Base-by-base conservation (phyloP, 495 filamentous ascomycete species). In the Penicillium canariense region DNA sequence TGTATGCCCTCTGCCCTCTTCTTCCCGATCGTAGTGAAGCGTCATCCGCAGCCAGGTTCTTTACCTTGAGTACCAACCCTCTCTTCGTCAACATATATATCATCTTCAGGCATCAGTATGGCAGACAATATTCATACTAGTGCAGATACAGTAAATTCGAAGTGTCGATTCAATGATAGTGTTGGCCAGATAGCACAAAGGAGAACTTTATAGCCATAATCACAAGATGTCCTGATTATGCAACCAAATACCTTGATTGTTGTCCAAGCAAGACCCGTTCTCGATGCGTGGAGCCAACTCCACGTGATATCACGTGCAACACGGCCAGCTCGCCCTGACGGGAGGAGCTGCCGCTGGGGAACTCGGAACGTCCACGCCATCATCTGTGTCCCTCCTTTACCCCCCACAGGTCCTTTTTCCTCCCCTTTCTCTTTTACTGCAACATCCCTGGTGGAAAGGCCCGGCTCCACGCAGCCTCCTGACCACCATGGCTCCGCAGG, bases 401-500 rank as follows among this genome's bases (percentile, higher is more conserved):
- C 30, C n/a, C 26, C 38, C 26, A 50, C 44, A 47, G 55, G 36
- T 54, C 39, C 34, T n/a, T 49, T 11, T 17, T 28, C 25, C 15
- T 27, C 31, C 40, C 34, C 25, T 42, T 48, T 48, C 52, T 52
- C 48, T 46, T 50, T 45, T n/a, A 38, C 27, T 56, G 49, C 47
- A 52, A 18, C 38, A 45, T 39, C 40, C 45, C 47, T 50, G 60
- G 67, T 68, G 63, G 56, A 60, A 63, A 64, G 56, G 54, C 48
- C 36, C 58, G 68, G 65, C 66, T 68, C 23, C 35, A 48, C 52
- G 62, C 43, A 67, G 68, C 56, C 60, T 40, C 39, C 53, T 61
- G 43, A 59, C 62, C 73, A 70, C 62, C 72, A 78, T 78, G 76
- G 74, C 73, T 73, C 71, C 73, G 38, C 81, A 87, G 76, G 91